Evolutionary conservation across 768 basidiomycete genomes (phyloP), one percentile per base, ranked within the genome.

Genomic region (Tricholomella constricta): DNA sequence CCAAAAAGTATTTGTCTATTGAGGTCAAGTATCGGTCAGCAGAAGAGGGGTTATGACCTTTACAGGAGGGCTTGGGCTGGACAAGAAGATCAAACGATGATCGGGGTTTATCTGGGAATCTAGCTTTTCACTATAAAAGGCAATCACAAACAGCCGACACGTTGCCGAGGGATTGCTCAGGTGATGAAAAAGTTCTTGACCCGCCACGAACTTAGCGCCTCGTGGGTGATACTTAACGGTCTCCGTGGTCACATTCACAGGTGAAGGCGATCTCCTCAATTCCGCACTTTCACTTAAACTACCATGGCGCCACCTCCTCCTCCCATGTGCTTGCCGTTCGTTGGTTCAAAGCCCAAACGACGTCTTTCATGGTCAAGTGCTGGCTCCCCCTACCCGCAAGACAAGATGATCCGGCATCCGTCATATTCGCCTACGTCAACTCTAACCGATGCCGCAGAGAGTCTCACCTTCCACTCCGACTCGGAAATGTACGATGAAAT

Each of bases 311-410:
- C 80, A 25, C 81, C 81, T 0, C 81, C 81, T 0, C 81, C 79
- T 11, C 82, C 82, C 29, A 75, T 84, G 53, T 86, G 84, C 57
- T 76, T 86, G 26, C 85, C 84, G 3, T 86, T 84, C 67, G 63
- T 68, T 51, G 76, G 58, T 77, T 72, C 61, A 40, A 83, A 78
- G 69, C 74, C 68, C 58, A 76, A 69, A 56, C 72, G 72, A 26
- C 77, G 69, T 62, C 77, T 74, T 42, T 82, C 80, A 17, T 77
- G 75, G 70, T 77, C 79, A 1, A 76, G 69, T 45, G 68, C 76
- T 9, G 72, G 70, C 26, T 60, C 35, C 45, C 42, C 62, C 22
- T 53, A 52, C 49, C 55, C 59, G 57, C 42, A 66, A 47, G 69
- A 64, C 43, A 62, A 70, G 42, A 62, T 77, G 51, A 70, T 68